Percentiles rank a stretch among this genome's conserved stretches.
These are phyloP conservation scores for Erodium chrysanthum DNA, from an alignment of 441 rosid genomes.

Conservation along the genomic window DNA sequence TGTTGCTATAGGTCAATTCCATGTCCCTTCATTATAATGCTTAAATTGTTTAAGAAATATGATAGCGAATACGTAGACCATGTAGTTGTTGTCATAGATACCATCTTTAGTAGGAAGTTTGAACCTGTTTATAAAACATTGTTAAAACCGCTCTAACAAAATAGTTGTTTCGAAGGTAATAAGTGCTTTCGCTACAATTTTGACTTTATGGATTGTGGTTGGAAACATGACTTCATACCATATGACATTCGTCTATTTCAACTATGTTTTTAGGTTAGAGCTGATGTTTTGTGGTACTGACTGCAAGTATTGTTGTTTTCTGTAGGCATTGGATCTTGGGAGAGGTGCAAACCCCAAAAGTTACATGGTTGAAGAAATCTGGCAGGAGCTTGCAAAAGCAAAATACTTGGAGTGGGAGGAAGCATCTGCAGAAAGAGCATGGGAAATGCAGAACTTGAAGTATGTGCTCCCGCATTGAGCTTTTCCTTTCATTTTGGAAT, in stretches of 20 bases:
- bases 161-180: neutral
- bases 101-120: neutral
- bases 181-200: no score
- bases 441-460: constrained; percentile 80
- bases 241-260: no score
- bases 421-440: constrained; percentile 44
- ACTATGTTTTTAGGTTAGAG: neutral
- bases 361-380: constrained; percentile 74
- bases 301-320: neutral
- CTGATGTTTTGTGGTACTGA: neutral
- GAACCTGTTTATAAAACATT: neutral
- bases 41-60: neutral
- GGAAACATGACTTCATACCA: no score
- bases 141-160: neutral
- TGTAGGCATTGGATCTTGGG: constrained; percentile 78
- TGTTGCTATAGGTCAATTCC: neutral
- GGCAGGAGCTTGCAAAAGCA: constrained; percentile 83
- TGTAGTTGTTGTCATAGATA: neutral
- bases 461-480: constrained; percentile 20
- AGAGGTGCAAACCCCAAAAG: constrained; percentile 52
- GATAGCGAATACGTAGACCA: neutral
- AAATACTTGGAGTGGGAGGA: constrained; percentile 76
- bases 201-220: no score
- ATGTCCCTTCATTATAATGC: neutral
- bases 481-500: neutral